These are phyloP conservation scores for Coniochaeta ligniaria DNA, from an alignment of 2,329 filamentous ascomycete species.

Conservation along the genomic window DNA sequence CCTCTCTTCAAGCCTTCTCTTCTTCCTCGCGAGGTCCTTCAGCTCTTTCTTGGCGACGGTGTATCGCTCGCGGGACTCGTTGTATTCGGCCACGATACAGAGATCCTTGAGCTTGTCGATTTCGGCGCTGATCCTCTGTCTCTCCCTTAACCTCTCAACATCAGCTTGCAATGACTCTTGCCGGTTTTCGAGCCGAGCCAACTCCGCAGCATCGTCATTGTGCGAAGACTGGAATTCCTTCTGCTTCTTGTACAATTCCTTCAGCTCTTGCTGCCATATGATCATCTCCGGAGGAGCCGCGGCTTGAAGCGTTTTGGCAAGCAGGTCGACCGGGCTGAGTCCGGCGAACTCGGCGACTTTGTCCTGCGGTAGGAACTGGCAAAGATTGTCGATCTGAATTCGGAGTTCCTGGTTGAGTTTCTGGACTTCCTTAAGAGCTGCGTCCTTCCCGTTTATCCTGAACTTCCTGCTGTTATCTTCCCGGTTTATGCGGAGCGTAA, in stretches of 20 bases:
- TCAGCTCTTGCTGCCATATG: constrained; percentile 69
- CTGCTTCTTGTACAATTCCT: constrained; percentile 60
- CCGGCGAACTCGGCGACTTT: constrained; percentile 90
- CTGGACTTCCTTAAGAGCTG: constrained; percentile 57
- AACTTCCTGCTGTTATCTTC: constrained; percentile 80
- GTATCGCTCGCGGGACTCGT: constrained; percentile 15
- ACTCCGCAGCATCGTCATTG: constrained; percentile 50
- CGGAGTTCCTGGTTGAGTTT: constrained; percentile 62
- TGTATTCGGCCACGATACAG: constrained; percentile 29
- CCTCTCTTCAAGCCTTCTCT: constrained; percentile 51
- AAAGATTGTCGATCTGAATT: constrained; percentile 96
- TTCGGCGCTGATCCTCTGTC: constrained; percentile 58
- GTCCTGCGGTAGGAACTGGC: constrained; percentile 94
- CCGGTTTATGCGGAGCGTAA: constrained; percentile 69
- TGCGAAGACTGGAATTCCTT: constrained; percentile 55
- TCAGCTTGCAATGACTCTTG: constrained; percentile 72
- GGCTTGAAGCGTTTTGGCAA: constrained; percentile 81
- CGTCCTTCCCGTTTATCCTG: constrained; percentile 62
- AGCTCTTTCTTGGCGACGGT: constrained; percentile 47
- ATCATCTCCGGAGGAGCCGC: constrained; percentile 78
- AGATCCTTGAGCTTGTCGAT: constrained; percentile 59
- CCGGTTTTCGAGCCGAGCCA: constrained; percentile 62
- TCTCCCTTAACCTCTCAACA: constrained; percentile 74
- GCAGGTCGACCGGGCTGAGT: constrained; percentile 71
- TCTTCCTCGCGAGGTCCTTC: constrained; percentile 42